Evolutionary conservation across 2,329 filamentous ascomycete genomes (phyloP), one percentile per base, ranked within the genome.

Genomic region (Cladosporium cucumerinum): DNA sequence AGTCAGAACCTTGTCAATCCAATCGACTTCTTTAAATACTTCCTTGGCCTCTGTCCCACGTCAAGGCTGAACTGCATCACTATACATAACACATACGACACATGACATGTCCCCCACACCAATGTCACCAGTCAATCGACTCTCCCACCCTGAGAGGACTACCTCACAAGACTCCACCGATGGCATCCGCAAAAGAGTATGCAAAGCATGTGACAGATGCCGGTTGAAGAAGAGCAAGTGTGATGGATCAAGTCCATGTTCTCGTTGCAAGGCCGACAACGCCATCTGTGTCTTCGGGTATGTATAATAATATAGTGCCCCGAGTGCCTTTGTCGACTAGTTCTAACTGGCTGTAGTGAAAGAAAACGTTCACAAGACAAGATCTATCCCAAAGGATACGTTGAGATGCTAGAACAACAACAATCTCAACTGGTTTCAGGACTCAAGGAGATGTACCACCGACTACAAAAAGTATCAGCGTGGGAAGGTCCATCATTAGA

Each of bases 211-310:
- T 75, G 86, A 89, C 76, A 82, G 86, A 66, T 89, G 86, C 78
- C 81, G 86, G 57, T 71, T 88, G 65, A 89, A 89, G 77, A 89
- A 89, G 74, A 88, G 86, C 73, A 89, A 89, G 84, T 89, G 86
- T 75, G 86, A 89, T 72, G 86, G 86, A 68, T 80, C 83, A 43
- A 84, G 79, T 69, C 86, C 86, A 21, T 89, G 86, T 78, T 82
- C 82, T 69, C 79, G 86, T 66, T 89, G 86, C 76, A 84, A 84
- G 72, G 81, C 84, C 66, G 86, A 89, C 75, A 87, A 88, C 73
- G 83, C 84, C 48, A 86, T 87, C 66, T 89, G 86, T 70, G 83
- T 87, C 5, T 89, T 87, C 75, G 86, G 86, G 74, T 75, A 68
- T 59, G 70, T 64, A 43, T 26, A 2, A n/a, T n/a, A 30, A 7